These are phyloP conservation scores for Arthromyces matolae DNA, from an alignment of 768 basidiomycete species.

Conservation along the genomic window DNA sequence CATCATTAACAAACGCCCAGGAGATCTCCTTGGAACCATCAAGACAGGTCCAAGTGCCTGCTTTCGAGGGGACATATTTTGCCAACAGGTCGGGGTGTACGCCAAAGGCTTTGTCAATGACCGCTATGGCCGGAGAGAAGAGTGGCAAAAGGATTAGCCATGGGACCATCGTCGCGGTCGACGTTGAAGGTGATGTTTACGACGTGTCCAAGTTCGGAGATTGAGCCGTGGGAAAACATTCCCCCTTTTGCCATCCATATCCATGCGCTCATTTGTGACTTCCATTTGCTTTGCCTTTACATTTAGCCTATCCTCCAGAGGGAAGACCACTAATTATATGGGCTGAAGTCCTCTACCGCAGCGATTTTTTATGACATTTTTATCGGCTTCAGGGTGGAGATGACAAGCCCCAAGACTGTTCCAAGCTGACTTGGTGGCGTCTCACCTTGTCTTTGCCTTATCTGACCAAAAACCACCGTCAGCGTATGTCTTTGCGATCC, in stretches of 20 bases:
- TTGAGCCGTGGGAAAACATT: constrained; percentile 6
- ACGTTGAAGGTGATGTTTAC: constrained; percentile 15
- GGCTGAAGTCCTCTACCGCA: too few relatives aligned
- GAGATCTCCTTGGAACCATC: constrained; percentile 77
- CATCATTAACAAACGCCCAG: constrained; percentile 85
- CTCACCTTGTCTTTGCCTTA: too few relatives aligned
- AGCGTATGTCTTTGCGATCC: too few relatives aligned
- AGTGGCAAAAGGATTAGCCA: constrained; percentile 47
- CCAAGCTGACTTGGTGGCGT: too few relatives aligned
- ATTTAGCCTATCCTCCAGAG: too few relatives aligned
- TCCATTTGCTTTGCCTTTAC: too few relatives aligned
- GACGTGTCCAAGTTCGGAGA: constrained; percentile 33
- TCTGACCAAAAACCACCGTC: too few relatives aligned
- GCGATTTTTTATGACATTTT: too few relatives aligned
- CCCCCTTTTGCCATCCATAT: background rate
- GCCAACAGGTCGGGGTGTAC: constrained; percentile 51
- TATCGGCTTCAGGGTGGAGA: too few relatives aligned
- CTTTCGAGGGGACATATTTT: constrained; percentile 52
- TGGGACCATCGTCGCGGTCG: constrained; percentile 38
- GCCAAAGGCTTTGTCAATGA: constrained; percentile 50
- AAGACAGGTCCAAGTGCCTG: constrained; percentile 72
- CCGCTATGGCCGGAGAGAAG: constrained; percentile 31
- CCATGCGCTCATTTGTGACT: too few relatives aligned
- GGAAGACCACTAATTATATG: too few relatives aligned
- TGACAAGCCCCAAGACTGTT: too few relatives aligned